A percentile compares a stretch with the other conserved stretches of the same genome.
Evolutionary conservation across 2,329 filamentous ascomycete genomes (phyloP).

Genomic region (Didymella pinodella): DNA sequence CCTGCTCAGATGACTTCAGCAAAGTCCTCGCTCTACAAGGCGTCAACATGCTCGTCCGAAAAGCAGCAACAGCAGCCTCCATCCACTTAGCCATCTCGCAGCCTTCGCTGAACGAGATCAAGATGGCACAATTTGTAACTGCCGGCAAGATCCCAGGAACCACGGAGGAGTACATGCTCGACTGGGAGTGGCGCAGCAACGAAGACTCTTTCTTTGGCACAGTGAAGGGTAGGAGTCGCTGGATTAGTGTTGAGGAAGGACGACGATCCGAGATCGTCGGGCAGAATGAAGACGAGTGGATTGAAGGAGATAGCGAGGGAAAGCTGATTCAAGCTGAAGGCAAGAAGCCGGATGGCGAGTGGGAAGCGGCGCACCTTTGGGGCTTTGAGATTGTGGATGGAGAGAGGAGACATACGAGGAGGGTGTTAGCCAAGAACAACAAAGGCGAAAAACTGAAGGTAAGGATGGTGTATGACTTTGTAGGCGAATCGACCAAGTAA

Average conservation of each 20-base stretch:
- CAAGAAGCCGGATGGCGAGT: slow-evolving; percentile 20
- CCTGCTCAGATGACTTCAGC: slow-evolving; percentile 26
- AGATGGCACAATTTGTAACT: slow-evolving; percentile 23
- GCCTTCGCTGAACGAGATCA: slow-evolving; percentile 19
- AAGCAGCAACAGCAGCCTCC: slow-evolving; percentile 22
- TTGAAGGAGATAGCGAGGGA: slow-evolving; percentile 21
- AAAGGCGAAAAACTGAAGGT: slow-evolving; percentile 21
- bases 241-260: slow-evolving; percentile 22
- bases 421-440: slow-evolving; percentile 18
- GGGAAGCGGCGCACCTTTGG: slow-evolving; percentile 26
- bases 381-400: slow-evolving; percentile 24
- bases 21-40: slow-evolving; percentile 26
- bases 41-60: slow-evolving; percentile 21
- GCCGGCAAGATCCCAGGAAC: slow-evolving; percentile 25
- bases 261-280: slow-evolving; percentile 9
- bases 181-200: slow-evolving; percentile 27
- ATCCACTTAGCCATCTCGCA: slow-evolving; percentile 28
- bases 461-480: slow-evolving; percentile 26
- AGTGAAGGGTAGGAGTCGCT: slow-evolving; percentile 23
- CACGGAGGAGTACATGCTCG: slow-evolving; percentile 22
- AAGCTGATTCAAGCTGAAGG: slow-evolving; percentile 23
- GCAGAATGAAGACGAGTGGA: slow-evolving; percentile 16
- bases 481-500: slow-evolving; percentile 3
- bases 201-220: slow-evolving; percentile 25
- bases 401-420: slow-evolving; percentile 22